These are phyloP conservation scores for Tricholoma furcatifolium DNA, from an alignment of 768 basidiomycete species.

Conservation along the genomic window DNA sequence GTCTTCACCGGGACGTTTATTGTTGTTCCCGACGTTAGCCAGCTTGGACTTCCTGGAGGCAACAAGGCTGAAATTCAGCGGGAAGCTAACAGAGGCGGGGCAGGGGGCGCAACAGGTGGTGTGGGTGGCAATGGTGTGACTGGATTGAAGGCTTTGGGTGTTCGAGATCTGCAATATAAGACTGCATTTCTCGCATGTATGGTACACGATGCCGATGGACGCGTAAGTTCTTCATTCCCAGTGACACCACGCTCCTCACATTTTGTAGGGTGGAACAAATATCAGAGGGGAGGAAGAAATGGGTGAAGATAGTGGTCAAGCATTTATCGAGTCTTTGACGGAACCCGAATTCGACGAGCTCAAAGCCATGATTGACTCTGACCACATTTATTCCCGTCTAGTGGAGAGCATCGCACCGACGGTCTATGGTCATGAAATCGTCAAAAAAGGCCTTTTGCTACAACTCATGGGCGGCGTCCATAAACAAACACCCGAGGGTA, in stretches of 20 bases:
- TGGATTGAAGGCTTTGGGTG: conserved; percentile 91
- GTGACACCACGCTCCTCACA: conserved; percentile 5
- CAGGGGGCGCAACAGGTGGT: conserved; percentile 56
- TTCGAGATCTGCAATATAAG: conserved; percentile 95
- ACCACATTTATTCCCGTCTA: conserved; percentile 91
- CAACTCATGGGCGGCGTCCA: conserved; percentile 99
- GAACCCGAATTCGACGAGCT: conserved; percentile 95
- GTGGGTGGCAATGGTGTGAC: conserved; percentile 84
- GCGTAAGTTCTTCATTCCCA: conserved; percentile 51
- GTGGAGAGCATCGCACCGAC: conserved; percentile 97
- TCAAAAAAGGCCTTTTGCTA: conserved; percentile 94
- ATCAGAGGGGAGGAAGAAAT: conserved; percentile 87
- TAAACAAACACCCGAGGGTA: conserved; percentile 94
- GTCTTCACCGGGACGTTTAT: conserved; percentile 98
- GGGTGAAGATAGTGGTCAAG: conserved; percentile 73
- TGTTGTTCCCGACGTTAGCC: conserved; percentile 97
- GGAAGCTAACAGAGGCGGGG: conserved; percentile 70
- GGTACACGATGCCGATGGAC: conserved; percentile 88
- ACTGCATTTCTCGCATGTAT: conserved; percentile 98
- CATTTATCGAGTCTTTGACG: conserved; percentile 87
- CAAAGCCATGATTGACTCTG: conserved; percentile 89
- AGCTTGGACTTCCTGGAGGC: conserved; percentile 92
- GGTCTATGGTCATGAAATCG: conserved; percentile 98
- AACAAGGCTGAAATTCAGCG: conserved; percentile 89
- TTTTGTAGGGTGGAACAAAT: conserved; percentile 72